Percentiles rank a stretch among this genome's conserved stretches.
These are phyloP conservation scores for Alternaria gansuensis DNA, from an alignment of 2,329 filamentous ascomycete species.

Conservation along the genomic window DNA sequence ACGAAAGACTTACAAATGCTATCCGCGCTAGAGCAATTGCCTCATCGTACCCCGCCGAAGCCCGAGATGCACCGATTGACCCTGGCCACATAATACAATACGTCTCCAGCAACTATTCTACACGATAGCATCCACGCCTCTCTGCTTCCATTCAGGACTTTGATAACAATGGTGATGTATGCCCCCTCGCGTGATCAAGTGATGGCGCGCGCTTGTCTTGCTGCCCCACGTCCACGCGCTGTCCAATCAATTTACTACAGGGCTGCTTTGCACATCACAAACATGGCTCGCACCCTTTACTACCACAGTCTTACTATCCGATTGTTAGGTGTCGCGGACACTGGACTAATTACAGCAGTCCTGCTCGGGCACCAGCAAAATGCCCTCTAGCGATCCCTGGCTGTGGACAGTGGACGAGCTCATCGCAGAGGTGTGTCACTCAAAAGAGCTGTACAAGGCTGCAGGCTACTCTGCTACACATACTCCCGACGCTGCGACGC, in stretches of 20 bases:
- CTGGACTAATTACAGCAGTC: not conserved
- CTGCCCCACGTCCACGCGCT: not conserved
- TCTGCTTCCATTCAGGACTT: not conserved
- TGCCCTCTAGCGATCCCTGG: slow-evolving; percentile 68
- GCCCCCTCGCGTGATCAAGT: slow-evolving; percentile 27
- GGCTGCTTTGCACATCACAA: not conserved
- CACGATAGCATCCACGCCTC: not conserved
- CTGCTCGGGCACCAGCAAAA: not conserved
- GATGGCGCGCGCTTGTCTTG: slow-evolving; percentile 10
- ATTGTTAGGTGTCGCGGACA: not conserved
- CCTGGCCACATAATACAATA: not conserved
- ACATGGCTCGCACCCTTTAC: not conserved
- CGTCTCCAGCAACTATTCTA: not conserved
- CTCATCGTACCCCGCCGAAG: slow-evolving; percentile 36
- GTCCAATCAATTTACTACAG: not conserved
- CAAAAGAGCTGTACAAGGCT: slow-evolving; percentile 59
- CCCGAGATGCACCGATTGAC: slow-evolving; percentile 5
- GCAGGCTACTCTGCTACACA: slow-evolving; percentile 40
- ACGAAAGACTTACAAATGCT: slow-evolving; percentile 29
- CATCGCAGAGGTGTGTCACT: slow-evolving; percentile 69
- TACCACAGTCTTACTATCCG: not conserved
- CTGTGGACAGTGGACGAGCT: slow-evolving; percentile 75
- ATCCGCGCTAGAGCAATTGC: slow-evolving; percentile 47
- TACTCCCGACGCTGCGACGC: slow-evolving; percentile 59
- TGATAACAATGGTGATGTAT: not conserved